A percentile compares a stretch with the other conserved stretches of the same genome.
These are phyloP conservation scores for Backusella macrospora DNA, from an alignment of 192 early-diverging fungal genomes.

Conservation along the genomic window DNA sequence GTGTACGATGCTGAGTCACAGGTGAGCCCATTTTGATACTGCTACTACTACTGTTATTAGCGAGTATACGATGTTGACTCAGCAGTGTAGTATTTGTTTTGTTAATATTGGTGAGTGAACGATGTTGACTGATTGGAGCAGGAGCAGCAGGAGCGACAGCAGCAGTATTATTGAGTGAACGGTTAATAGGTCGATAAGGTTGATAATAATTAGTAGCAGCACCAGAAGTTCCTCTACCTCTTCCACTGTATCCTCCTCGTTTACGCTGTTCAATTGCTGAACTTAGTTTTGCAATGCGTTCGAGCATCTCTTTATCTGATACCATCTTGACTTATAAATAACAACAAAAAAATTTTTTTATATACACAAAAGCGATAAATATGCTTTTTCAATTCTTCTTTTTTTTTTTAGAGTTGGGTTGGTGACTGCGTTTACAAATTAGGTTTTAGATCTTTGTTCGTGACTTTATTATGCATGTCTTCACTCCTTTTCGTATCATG, in stretches of 20 bases:
- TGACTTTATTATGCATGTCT: too few relatives aligned
- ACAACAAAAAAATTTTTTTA: background rate
- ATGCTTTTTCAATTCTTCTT: background rate
- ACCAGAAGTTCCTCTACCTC: constrained; percentile 3
- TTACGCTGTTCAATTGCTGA: constrained; percentile 25
- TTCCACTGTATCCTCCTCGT: background rate
- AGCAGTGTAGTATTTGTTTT: background rate
- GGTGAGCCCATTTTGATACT: background rate
- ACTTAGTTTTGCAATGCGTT: constrained; percentile 23
- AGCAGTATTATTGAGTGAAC: background rate
- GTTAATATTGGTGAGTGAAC: background rate
- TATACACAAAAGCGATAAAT: background rate
- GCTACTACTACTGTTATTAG: background rate
- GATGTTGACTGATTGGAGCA: background rate
- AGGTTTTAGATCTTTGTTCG: too few relatives aligned
- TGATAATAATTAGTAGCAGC: background rate
- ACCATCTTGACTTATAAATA: constrained; percentile 21
- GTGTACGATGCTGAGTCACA: background rate
- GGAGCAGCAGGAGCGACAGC: background rate
- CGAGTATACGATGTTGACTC: background rate
- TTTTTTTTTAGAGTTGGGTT: background rate
- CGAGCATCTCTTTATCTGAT: constrained; percentile 24
- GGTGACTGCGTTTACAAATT: background rate
- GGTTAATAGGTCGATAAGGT: background rate
- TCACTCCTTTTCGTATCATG: too few relatives aligned